Evolutionary conservation across 1,284 basidiomycete genomes (phyloP), one percentile per base, ranked within the genome.

Genomic region (Fomitopsis schrenkii): DNA sequence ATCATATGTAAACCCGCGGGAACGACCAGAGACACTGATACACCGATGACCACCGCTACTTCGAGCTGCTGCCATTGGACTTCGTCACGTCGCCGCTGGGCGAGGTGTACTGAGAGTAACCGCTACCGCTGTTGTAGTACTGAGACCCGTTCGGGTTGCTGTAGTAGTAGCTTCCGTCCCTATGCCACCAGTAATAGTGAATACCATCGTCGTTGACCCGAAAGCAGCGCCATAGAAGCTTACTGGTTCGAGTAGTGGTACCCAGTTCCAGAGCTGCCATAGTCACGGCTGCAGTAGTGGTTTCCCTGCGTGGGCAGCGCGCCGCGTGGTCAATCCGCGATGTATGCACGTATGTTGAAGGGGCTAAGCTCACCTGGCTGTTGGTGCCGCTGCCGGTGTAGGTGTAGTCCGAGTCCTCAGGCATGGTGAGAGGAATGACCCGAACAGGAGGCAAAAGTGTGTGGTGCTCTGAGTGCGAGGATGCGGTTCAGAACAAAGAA

Each of bases 171-270:
- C 64, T 60, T 19, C 64, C 64, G 28, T 66, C 50, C 19, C 64
- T 66, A 44, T 5, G 19, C 52, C n/a, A 26, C 41, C 30, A 33
- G 30, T 8, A 33, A 5, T 33, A 5, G 22, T 28, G 30, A 30
- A 30, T 57, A 14, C 58, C 15, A 22, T 19, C 33, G 35, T 30
- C 42, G 48, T 33, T 9, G 5, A 26, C 35, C 12, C 1, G 4
- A 8, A 10, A 40, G 3, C 40, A 36, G 6, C 2, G 17, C 22
- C 22, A 22, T 22, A 30, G n/a, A 6, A 19, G 4, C 17, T 19
- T 59, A 72, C 70, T 60, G 44, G 68, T 72, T 73, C 45, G 66
- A 70, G 64, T 72, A 72, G 58, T 72, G 72, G 58, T 71, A 72
- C 10, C 67, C 68, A 36, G 58, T 64, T 42, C 61, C 69, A 17